A percentile compares a stretch with the other conserved stretches of the same genome.
These are phyloP conservation scores for Pogostemon cablin DNA, from an alignment of 257 asterid species.

Conservation along the genomic window DNA sequence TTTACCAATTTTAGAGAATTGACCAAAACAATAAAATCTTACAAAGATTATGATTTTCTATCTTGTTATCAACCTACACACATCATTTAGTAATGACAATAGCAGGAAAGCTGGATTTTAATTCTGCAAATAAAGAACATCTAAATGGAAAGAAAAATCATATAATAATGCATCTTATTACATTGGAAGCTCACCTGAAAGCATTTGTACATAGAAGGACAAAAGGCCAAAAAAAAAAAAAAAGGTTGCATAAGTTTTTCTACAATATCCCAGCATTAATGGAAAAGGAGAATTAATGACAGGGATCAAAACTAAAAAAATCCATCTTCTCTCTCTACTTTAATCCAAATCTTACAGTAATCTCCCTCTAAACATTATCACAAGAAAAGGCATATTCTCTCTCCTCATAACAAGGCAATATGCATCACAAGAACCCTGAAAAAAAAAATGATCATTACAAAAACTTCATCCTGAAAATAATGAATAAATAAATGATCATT, in stretches of 20 bases:
- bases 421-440: slow-evolving; percentile 34
- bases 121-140: not conserved
- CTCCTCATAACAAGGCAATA: slow-evolving; percentile 11
- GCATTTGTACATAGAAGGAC: slow-evolving; percentile 37
- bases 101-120: too few relatives aligned
- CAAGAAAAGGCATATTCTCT: slow-evolving; percentile 16
- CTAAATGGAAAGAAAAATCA: slow-evolving; percentile 15
- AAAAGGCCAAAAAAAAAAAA: not conserved
- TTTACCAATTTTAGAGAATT: too few relatives aligned
- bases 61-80: too few relatives aligned
- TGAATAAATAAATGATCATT: slow-evolving; percentile 19
- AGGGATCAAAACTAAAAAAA: slow-evolving; percentile 15
- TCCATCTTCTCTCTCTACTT: slow-evolving; percentile 26
- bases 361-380: slow-evolving; percentile 21
- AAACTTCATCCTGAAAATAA: slow-evolving; percentile 30
- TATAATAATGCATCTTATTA: slow-evolving; percentile 33
- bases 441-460: slow-evolving; percentile 12
- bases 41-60: too few relatives aligned
- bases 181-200: slow-evolving; percentile 30
- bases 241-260: slow-evolving; percentile 23
- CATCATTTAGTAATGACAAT: too few relatives aligned
- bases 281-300: not conserved
- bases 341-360: slow-evolving; percentile 24
- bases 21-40: too few relatives aligned
- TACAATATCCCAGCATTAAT: slow-evolving; percentile 22